Percentiles rank a stretch among this genome's conserved stretches.
Evolutionary conservation across 1,284 basidiomycete genomes (phyloP).

Genomic region (Testicularia cyperi): DNA sequence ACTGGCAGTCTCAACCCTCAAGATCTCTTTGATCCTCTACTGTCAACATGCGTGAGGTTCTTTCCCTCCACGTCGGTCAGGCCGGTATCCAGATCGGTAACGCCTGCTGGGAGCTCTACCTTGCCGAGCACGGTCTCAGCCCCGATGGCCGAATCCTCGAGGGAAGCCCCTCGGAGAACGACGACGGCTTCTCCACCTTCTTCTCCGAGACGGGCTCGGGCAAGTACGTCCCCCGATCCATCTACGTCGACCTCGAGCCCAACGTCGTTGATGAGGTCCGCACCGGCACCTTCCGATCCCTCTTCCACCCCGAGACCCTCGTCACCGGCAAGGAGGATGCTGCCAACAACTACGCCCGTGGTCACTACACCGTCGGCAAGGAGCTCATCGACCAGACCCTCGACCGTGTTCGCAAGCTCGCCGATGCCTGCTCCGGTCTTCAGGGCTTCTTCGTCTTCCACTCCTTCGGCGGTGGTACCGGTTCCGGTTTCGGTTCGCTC

Average conservation of each 20-base stretch:
- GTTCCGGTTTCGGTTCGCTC: constrained; percentile 97
- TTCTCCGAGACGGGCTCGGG: constrained; percentile 60
- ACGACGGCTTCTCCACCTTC: constrained; percentile 94
- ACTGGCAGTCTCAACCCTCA: background rate
- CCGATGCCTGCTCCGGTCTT: constrained; percentile 95
- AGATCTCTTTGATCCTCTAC: constrained; percentile 3
- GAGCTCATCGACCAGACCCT: constrained; percentile 78
- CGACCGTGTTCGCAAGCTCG: constrained; percentile 92
- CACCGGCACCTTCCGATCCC: constrained; percentile 85
- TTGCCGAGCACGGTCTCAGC: constrained; percentile 88
- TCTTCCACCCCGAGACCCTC: constrained; percentile 99
- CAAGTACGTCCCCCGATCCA: constrained; percentile 91
- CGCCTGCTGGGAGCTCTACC: constrained; percentile 83
- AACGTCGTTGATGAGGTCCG: constrained; percentile 95
- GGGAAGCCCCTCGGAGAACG: constrained; percentile 72
- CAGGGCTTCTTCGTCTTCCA: constrained; percentile 99
- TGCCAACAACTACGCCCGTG: constrained; percentile 89
- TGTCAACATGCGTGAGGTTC: constrained; percentile 67
- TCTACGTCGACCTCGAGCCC: constrained; percentile 94
- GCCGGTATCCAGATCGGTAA: constrained; percentile 77
- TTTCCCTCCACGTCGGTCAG: constrained; percentile 91
- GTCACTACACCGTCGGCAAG: constrained; percentile 88
- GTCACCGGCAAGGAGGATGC: constrained; percentile 99
- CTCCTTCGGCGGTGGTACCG: constrained; percentile 98
- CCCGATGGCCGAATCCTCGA: constrained; percentile 62